Base-by-base conservation (phyloP, 2,329 filamentous ascomycete species). In the Fusarium lateritium region DNA sequence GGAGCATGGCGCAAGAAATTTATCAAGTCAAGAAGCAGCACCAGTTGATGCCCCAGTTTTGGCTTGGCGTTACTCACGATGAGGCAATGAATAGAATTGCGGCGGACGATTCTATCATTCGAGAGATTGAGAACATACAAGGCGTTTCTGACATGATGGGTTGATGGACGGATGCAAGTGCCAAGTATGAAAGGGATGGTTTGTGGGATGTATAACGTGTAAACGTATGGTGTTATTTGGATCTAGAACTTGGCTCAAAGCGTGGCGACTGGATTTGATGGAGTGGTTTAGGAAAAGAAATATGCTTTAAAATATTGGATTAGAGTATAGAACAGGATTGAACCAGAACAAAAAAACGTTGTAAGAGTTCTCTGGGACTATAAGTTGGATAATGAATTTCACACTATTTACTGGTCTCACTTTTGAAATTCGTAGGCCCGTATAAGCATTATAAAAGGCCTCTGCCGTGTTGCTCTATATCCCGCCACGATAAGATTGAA, bases 1-100 rank as follows among this genome's bases (percentile, higher is more conserved):
- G 90, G 70, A 88, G 88, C 10, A 92, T 96, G 19, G 92, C 93
- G n/a, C 88, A 92, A 73, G 91, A 94, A 71, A 90, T 95, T 50
- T 91, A 88, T 76, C 83, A 82, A 17, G 80, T 82, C 44, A 88
- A 88, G 81, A 89, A 87, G 81, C 83, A 83, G 45, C 84, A 84
- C 72, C 83, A 86, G 76, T 79, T 79, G 71, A 83, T 82, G 64
- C 84, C 85, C 11, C 79, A 83, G 39, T 86, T 85, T 79, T 88
- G 85, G 86, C 79, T 84, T 17, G 85, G 83, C 9, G 84, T 84
- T 55, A 85, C 83, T 2, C 84, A 85, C 69, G 84, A 86, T 73
- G 83, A 88, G 71, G 84, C 87, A 72, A 83, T 88, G 57, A 83
- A 78, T 60, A 86, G 82, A 57, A 83, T 89, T 61, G 83, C 85